Evolutionary conservation across 257 asterid genomes (phyloP).

Genomic region (Leptodermis oblonga): DNA sequence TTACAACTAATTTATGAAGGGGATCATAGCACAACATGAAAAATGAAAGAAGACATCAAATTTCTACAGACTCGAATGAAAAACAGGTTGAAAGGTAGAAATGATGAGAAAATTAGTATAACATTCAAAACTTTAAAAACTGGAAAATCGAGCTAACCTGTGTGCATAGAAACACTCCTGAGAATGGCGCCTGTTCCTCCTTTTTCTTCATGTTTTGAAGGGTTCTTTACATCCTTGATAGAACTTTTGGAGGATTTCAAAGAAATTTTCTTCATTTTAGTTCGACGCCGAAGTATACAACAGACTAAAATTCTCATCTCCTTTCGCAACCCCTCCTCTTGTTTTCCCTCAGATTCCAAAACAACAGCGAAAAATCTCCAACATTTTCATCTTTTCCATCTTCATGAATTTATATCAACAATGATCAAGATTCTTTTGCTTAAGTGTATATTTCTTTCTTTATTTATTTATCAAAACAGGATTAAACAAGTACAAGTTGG

Average conservation of each 20-base stretch:
- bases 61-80: background rate
- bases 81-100: too few relatives aligned
- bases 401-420: slow-evolving; percentile 7
- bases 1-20: too few relatives aligned
- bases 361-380: background rate
- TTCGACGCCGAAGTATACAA: slow-evolving; percentile 36
- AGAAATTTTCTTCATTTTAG: slow-evolving; percentile 43
- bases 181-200: slow-evolving; percentile 38
- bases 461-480: too few relatives aligned
- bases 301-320: slow-evolving; percentile 48
- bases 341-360: slow-evolving; percentile 2
- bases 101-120: too few relatives aligned
- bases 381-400: background rate
- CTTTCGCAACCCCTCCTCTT: slow-evolving; percentile 16
- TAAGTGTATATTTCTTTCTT: too few relatives aligned
- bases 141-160: too few relatives aligned
- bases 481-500: background rate
- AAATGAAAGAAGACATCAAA: background rate
- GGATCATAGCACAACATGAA: background rate
- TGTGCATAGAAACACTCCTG: slow-evolving; percentile 59
- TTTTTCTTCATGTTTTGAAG: slow-evolving; percentile 35
- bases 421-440: background rate
- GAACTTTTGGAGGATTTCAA: slow-evolving; percentile 60
- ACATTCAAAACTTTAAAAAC: too few relatives aligned
- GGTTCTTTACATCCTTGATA: slow-evolving; percentile 29